Evolutionary conservation across 352 stramenopile species (phyloP), one percentile per base, ranked within the genome.

Genomic region (Globisporangium ultimum): DNA sequence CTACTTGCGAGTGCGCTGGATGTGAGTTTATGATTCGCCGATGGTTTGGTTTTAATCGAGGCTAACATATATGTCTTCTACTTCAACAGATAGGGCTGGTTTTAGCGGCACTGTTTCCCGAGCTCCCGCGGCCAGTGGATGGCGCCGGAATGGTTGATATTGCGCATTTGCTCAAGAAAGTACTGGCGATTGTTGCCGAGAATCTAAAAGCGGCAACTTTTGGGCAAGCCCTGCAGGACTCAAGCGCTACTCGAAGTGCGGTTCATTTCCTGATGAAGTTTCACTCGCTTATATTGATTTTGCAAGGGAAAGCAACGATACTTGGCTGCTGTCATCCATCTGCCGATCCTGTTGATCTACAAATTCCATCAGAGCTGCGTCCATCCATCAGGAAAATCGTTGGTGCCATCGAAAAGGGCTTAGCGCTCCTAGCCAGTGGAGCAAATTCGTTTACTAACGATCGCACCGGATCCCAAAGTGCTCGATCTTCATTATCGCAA

Each of bases 221-320:
- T 48, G 42, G 47, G 13, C 47, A 51, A 24, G 60, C 55, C 18
- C 21, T 58, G 24, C 6, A 18, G 3, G 53, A 67, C 11, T 13
- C 28, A 12, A 40, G 41, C 14, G 47, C 78, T 48, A 67, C 75
- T 6, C 65, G 72, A 6, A 71, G 53, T 10, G 59, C 76, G 32
- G 34, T 82, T 14, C 63, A 68, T 34, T 61, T 76, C 20, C 51
- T 92, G 45, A 68, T 69, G 41, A 71, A 64, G 14, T 70, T 91
- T 22, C 68, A 91, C 46, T 67, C 70, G 12, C 66, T 91, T n/a
- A 85, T 91, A 49, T 40, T 93, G 17, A 48, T 89, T n/a, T 62
- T 87, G 4, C 81, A 93, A 78, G 80, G 74, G 4, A 61, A 56
- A 10, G 17, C 66, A 9, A 61, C 63, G 17, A 40, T 93, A 2